A percentile compares a stretch with the other conserved stretches of the same genome.
phyloP scores from a whole-genome alignment of 352 stramenopile species.

The Pythium sp. region DNA sequence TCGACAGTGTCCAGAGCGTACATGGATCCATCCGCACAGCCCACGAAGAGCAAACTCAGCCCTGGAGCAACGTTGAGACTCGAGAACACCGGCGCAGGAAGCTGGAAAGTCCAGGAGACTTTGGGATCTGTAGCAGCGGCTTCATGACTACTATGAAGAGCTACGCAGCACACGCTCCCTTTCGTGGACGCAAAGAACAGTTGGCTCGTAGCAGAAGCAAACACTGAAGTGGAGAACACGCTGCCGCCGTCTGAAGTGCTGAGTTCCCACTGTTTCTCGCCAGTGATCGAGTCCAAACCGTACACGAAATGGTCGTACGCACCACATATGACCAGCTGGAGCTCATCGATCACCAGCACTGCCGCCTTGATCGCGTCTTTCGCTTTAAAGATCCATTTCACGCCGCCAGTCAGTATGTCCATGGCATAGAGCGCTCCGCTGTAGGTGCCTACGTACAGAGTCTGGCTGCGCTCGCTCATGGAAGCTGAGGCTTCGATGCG shows the following conservation, averaged over 20 bases:
- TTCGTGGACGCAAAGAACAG: slow-evolving; percentile 43
- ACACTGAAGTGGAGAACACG: slow-evolving; percentile 47
- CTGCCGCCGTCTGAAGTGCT: slow-evolving; percentile 29
- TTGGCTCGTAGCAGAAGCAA: slow-evolving; percentile 17
- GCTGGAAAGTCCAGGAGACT: slow-evolving; percentile 4
- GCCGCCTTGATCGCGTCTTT: slow-evolving; percentile 49
- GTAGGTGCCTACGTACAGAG: slow-evolving; percentile 58
- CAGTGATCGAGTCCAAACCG: slow-evolving; percentile 25
- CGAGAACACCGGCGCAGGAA: slow-evolving; percentile 55
- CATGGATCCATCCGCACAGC: slow-evolving; percentile 45
- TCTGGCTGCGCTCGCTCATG: slow-evolving; percentile 26
- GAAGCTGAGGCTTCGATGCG: slow-evolving; percentile 54
- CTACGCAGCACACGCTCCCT: slow-evolving; percentile 29
- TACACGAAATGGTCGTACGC: slow-evolving; percentile 55
- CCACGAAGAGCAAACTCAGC: slow-evolving; percentile 30
- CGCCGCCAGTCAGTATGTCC: slow-evolving; percentile 26
- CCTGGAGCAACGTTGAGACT: slow-evolving; percentile 23
- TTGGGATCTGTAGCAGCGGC: not conserved
- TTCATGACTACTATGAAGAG: not conserved
- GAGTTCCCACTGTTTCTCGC: slow-evolving; percentile 25
- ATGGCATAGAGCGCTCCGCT: slow-evolving; percentile 46
- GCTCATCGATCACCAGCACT: slow-evolving; percentile 39
- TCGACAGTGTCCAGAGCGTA: slow-evolving; percentile 31
- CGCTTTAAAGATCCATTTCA: slow-evolving; percentile 34
- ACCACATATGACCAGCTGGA: slow-evolving; percentile 39